A percentile compares a stretch with the other conserved stretches of the same genome.
These are phyloP conservation scores for Epithele typhae DNA, from an alignment of 768 basidiomycete species.

Conservation along the genomic window DNA sequence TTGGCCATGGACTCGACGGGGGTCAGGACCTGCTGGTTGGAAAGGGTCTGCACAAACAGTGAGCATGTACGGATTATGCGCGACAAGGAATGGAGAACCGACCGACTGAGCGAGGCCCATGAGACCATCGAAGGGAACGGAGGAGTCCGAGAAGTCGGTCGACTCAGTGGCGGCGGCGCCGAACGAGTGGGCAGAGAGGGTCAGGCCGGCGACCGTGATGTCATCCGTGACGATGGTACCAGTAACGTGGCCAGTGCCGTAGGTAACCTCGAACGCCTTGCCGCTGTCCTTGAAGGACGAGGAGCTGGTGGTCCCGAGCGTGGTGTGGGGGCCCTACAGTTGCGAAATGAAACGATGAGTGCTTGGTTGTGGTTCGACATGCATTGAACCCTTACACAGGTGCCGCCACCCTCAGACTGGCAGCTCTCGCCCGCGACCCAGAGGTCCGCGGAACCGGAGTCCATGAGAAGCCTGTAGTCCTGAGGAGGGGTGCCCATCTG, in stretches of 20 bases:
- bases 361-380: too few relatives aligned
- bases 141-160: conserved; percentile 49
- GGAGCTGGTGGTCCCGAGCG: conserved; percentile 60
- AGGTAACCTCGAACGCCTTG: conserved; percentile 54
- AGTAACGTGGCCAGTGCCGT: conserved; percentile 65
- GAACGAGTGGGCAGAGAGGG: conserved; percentile 55
- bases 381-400: conserved; percentile 33
- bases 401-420: conserved; percentile 26
- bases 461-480: conserved; percentile 42
- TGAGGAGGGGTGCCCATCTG: conserved; percentile 41
- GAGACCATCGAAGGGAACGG: conserved; percentile 61
- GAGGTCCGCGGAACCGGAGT: conserved; percentile 43
- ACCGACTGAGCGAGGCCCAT: conserved; percentile 77
- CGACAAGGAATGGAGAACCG: conserved; percentile 22
- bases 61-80: background rate
- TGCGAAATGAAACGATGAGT: too few relatives aligned
- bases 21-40: conserved; percentile 58
- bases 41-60: conserved; percentile 46
- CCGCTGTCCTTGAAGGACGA: conserved; percentile 54
- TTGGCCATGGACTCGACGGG: conserved; percentile 68
- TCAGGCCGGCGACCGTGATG: conserved; percentile 58
- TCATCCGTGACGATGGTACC: conserved; percentile 64
- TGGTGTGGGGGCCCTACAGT: conserved; percentile 66
- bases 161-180: conserved; percentile 62
- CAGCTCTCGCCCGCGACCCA: conserved; percentile 38